A percentile compares a stretch with the other conserved stretches of the same genome.
Conservation (phyloP, 768 basidiomycete genomes). For the Pseudohyphozyma bogoriensis region DNA sequence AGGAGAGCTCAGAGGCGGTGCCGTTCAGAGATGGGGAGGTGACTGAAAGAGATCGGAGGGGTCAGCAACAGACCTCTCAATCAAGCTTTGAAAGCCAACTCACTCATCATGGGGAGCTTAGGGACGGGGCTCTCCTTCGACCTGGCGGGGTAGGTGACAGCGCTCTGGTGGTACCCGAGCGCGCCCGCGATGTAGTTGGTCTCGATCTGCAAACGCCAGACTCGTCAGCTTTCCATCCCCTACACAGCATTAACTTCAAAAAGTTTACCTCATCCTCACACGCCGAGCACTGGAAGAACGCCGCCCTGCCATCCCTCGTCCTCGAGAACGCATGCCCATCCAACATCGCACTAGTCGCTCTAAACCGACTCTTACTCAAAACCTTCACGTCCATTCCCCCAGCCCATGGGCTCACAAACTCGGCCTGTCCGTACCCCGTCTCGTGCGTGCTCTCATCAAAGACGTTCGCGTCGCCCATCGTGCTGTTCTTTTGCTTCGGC, state of each 20-base stretch:
- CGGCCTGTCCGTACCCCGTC: neutral
- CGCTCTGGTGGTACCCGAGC: constrained; percentile 6
- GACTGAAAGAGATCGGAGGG: too few relatives aligned
- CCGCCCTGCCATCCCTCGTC: neutral
- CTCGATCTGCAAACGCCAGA: neutral
- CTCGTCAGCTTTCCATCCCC: neutral
- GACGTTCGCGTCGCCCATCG: constrained; percentile 3
- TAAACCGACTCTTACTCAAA: neutral
- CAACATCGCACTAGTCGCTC: constrained; percentile 1
- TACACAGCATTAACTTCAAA: neutral
- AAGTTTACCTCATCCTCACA: constrained; percentile 5
- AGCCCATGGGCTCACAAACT: constrained; percentile 11
- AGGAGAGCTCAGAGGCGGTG: neutral
- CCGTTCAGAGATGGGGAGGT: neutral
- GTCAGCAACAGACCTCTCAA: too few relatives aligned
- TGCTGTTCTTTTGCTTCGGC: neutral
- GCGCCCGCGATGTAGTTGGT: constrained; percentile 17
- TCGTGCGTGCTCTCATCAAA: neutral
- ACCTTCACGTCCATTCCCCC: constrained; percentile 17
- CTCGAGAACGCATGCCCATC: neutral
- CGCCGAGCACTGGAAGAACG: constrained; percentile 4
- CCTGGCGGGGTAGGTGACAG: neutral
- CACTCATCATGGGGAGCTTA: neutral
- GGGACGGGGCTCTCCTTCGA: neutral
- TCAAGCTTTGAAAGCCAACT: too few relatives aligned